phyloP scores from a whole-genome alignment of 805 yeast genomes.

The Cyberlindnera euphorbiiphila region DNA sequence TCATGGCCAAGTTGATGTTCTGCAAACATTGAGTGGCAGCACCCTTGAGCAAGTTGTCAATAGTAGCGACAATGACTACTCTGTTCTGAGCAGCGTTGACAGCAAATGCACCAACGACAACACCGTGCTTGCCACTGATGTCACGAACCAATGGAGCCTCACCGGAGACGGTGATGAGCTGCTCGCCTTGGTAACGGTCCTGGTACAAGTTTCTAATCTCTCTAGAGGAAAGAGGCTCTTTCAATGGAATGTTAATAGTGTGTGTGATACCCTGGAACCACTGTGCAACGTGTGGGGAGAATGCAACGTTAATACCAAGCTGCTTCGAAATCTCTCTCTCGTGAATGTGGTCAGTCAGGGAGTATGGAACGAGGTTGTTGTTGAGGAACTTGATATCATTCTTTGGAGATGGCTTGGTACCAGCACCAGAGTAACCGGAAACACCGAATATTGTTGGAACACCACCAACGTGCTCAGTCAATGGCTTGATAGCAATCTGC shows the following conservation, averaged over 20 bases:
- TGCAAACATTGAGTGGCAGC: conserved; percentile 99
- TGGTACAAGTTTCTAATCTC: conserved; percentile 83
- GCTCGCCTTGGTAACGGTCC: conserved; percentile 84
- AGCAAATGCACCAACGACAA: conserved; percentile 92
- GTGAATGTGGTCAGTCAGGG: conserved; percentile 94
- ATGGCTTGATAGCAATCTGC: conserved; percentile 87
- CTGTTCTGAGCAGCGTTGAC: conserved; percentile 85
- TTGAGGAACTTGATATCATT: conserved; percentile 73
- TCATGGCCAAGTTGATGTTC: conserved; percentile 85
- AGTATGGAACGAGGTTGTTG: conserved; percentile 90
- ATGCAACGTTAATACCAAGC: conserved; percentile 76
- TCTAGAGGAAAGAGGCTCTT: conserved; percentile 64
- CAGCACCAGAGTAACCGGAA: conserved; percentile 98
- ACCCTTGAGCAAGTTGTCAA: conserved; percentile 94
- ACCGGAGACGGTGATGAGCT: conserved; percentile 77
- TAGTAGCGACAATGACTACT: conserved; percentile 91
- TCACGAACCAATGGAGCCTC: conserved; percentile 93
- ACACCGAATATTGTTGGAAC: conserved; percentile 90
- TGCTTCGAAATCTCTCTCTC: conserved; percentile 88
- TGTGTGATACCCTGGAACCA: conserved; percentile 99
- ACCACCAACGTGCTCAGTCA: conserved; percentile 63
- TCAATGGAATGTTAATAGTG: conserved; percentile 87
- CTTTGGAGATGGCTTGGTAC: conserved; percentile 97
- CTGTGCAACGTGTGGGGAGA: conserved; percentile 96
- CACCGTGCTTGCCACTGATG: conserved; percentile 91